Conservation (phyloP, 345 rosid genomes). For the Eucalyptus tenuipes region DNA sequence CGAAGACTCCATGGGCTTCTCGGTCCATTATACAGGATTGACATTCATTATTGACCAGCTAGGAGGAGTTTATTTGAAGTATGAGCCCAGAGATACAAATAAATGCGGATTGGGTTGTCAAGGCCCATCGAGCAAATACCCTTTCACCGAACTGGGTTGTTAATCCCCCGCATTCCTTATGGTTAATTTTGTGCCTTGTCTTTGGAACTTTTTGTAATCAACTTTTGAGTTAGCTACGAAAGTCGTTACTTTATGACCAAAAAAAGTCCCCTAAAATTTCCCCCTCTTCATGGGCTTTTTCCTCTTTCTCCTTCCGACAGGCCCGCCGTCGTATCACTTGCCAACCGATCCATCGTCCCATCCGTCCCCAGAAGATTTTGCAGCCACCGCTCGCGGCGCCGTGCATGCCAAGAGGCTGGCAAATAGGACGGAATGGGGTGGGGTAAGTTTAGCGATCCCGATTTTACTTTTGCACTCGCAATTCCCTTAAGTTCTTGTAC, state of each 20-base stretch:
- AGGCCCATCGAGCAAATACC: fast-evolving
- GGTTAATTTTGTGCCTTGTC: no score
- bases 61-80: fast-evolving
- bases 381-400: not conserved
- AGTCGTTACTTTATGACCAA: not conserved
- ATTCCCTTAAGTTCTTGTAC: not conserved
- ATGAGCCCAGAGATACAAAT: not conserved
- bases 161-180: not conserved
- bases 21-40: not conserved
- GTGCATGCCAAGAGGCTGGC: not conserved
- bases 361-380: fast-evolving
- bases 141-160: fast-evolving
- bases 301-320: not conserved
- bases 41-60: not conserved
- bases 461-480: fast-evolving
- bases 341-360: not conserved
- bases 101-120: fast-evolving
- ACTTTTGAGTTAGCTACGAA: fast-evolving
- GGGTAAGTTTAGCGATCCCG: not conserved
- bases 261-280: fast-evolving
- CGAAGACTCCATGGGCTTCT: not conserved
- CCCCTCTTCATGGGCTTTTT: not conserved
- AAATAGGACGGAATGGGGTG: not conserved
- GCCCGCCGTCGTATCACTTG: not conserved
- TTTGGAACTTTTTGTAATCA: not conserved